Conservation (phyloP, 371 early-diverging fungal species). For the Mycotypha africana region DNA sequence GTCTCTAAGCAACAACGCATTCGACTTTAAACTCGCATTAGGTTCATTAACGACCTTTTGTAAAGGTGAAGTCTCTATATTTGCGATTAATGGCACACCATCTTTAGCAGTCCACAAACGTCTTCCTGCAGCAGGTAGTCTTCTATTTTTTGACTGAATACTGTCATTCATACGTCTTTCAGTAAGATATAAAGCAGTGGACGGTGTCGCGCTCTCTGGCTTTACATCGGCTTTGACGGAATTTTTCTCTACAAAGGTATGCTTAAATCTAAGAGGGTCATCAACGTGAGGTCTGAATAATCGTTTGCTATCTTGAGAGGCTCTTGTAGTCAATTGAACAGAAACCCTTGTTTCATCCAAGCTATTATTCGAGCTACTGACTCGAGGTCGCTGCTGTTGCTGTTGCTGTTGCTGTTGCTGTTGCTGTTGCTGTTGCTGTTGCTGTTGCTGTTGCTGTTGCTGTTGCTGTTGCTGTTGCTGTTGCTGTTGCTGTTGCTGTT, state of each 20-base stretch:
- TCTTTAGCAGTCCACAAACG: conserved; percentile 5
- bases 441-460: background rate
- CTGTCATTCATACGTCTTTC: too few species aligned
- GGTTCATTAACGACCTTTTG: background rate
- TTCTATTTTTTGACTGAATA: too few species aligned
- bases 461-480: background rate
- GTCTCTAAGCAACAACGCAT: too few species aligned
- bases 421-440: background rate
- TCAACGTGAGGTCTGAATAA: too few species aligned
- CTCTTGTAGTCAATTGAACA: too few species aligned
- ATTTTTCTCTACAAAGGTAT: background rate
- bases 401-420: background rate
- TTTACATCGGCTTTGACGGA: background rate
- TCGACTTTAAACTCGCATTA: background rate
- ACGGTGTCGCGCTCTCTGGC: background rate
- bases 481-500: background rate
- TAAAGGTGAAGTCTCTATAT: too few species aligned
- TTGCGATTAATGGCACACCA: background rate
- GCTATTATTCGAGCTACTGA: too few species aligned
- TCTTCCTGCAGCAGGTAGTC: conserved; percentile 2
- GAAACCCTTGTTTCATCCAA: too few species aligned
- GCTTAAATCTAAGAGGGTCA: background rate
- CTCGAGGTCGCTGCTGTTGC: background rate
- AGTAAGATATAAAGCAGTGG: background rate
- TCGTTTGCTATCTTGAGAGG: too few species aligned